Conservation (phyloP, 805 yeast species). For the Hanseniaspora meyeri region DNA sequence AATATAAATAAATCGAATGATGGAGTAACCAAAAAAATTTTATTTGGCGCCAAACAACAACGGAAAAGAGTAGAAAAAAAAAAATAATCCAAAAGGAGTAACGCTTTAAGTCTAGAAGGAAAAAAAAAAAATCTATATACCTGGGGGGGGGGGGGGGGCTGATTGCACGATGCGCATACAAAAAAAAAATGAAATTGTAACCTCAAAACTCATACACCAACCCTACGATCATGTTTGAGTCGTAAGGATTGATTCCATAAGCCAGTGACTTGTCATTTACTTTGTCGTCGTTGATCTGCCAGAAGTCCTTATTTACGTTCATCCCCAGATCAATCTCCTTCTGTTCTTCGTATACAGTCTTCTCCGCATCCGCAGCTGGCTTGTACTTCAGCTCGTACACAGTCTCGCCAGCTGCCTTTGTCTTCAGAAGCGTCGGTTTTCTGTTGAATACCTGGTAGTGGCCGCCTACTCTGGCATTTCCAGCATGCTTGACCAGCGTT, state of each 20-base stretch:
- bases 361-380: background rate
- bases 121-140: too few species aligned
- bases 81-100: background rate
- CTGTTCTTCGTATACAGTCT: background rate
- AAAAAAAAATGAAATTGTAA: background rate
- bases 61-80: background rate
- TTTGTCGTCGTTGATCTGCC: slow-evolving; percentile 8
- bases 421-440: slow-evolving; percentile 45
- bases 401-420: slow-evolving; percentile 15
- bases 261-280: background rate
- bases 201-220: slow-evolving; percentile 6
- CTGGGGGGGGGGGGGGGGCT: too few species aligned
- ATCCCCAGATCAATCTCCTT: background rate
- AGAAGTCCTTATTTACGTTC: background rate
- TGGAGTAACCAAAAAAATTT: too few species aligned
- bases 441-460: slow-evolving; percentile 82
- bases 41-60: background rate
- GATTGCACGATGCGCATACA: too few species aligned
- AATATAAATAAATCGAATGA: background rate
- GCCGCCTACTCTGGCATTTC: slow-evolving; percentile 67
- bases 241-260: background rate
- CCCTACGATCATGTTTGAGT: slow-evolving; percentile 7
- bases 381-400: background rate
- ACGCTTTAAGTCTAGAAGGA: background rate
- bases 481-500: slow-evolving; percentile 73